A percentile compares a stretch with the other conserved stretches of the same genome.
These are phyloP conservation scores for Biancaea sappan DNA, from an alignment of 306 rosid genomes.

Conservation along the genomic window DNA sequence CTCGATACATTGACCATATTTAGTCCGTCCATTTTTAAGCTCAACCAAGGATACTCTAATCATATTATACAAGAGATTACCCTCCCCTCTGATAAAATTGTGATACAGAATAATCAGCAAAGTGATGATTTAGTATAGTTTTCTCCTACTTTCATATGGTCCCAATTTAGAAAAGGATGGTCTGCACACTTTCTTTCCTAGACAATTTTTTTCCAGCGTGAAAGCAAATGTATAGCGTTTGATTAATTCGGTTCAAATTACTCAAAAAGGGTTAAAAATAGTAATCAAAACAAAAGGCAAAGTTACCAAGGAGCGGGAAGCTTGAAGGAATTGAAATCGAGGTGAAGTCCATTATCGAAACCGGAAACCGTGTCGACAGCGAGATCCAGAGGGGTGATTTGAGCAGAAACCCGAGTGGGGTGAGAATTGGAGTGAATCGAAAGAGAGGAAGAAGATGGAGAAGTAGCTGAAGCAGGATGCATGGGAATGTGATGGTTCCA, in stretches of 20 bases:
- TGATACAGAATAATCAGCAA: conserved; percentile 9
- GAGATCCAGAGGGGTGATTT: conserved; percentile 27
- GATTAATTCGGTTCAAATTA: not conserved
- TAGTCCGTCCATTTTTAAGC: not conserved
- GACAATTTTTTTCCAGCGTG: not conserved
- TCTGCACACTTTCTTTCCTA: not conserved
- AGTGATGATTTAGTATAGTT: not conserved
- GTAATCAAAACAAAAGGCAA: not conserved
- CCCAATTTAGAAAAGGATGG: not conserved
- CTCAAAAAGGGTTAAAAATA: not conserved
- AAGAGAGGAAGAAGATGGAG: conserved; percentile 45
- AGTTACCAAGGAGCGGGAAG: conserved; percentile 86
- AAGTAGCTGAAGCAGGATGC: conserved; percentile 49
- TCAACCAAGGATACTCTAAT: not conserved
- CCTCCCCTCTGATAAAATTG: conserved; percentile 1
- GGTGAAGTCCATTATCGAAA: conserved; percentile 33
- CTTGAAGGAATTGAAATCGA: conserved; percentile 47
- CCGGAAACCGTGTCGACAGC: conserved; percentile 44
- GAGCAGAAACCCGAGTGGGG: conserved; percentile 27
- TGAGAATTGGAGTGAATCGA: conserved; percentile 35
- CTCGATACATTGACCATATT: not conserved
- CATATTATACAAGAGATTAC: not conserved
- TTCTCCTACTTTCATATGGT: not conserved
- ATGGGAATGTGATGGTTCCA: conserved; percentile 66
- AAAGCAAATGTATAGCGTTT: conserved; percentile 23